phyloP scores from a whole-genome alignment of 225 moss, liverwort and hornwort genomes.

The Sphagnum contortum region DNA sequence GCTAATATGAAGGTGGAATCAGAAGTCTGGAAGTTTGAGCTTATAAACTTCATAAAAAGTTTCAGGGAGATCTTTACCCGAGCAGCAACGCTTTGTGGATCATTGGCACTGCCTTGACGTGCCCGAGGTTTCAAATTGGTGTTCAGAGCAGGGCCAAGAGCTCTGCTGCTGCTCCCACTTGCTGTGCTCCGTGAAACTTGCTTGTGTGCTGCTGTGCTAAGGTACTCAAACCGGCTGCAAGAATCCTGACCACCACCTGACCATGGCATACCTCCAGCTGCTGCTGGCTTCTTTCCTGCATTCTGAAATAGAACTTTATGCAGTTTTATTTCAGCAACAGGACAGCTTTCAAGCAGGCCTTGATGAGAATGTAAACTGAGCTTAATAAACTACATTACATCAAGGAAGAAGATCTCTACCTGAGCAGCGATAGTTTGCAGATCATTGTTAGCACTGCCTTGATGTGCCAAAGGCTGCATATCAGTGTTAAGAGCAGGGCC shows the following conservation, averaged over 20 bases:
- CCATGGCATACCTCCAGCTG: neutral
- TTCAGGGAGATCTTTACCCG: constrained; percentile 33
- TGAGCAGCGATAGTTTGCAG: constrained; percentile 96
- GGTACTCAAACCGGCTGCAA: constrained; percentile 47
- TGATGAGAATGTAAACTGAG: neutral
- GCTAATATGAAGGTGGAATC: no score
- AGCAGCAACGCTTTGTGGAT: constrained; percentile 95
- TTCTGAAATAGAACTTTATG: no score
- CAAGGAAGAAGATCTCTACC: constrained; percentile 21
- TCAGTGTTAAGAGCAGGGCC: constrained; percentile 96
- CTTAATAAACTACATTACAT: neutral
- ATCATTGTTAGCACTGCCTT: constrained; percentile 88
- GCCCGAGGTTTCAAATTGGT: constrained; percentile 97
- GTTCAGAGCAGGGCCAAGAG: constrained; percentile 87
- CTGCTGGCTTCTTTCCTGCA: constrained; percentile 17
- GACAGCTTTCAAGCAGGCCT: no score
- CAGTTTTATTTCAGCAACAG: no score
- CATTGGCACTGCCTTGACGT: constrained; percentile 96
- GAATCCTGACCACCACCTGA: neutral
- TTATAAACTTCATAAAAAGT: neutral
- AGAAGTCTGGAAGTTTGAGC: neutral
- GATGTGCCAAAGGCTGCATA: constrained; percentile 91
- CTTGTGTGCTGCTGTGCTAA: constrained; percentile 33
- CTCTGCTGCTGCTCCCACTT: constrained; percentile 62
- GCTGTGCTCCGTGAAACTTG: constrained; percentile 28